phyloP scores from a whole-genome alignment of 2,329 filamentous ascomycete genomes.

The Penicillium occitanis region DNA sequence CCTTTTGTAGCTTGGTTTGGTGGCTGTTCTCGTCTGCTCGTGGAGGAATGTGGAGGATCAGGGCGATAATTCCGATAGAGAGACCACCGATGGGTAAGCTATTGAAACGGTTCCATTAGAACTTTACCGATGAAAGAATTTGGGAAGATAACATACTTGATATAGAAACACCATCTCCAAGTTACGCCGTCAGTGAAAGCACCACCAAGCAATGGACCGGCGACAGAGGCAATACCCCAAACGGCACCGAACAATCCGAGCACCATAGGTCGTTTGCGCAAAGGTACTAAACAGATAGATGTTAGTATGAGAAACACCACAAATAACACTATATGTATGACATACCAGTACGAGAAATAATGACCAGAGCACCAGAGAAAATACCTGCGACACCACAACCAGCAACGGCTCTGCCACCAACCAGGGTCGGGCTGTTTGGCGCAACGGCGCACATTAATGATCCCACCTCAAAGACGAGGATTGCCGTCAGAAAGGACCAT shows the following conservation, averaged over 20 bases:
- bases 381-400: constrained; percentile 38
- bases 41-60: constrained; percentile 1
- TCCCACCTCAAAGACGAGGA: constrained; percentile 46
- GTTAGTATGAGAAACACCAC: background rate
- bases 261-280: constrained; percentile 17
- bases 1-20: background rate
- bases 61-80: constrained; percentile 25
- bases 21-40: background rate
- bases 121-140: background rate
- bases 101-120: background rate
- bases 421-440: constrained; percentile 34
- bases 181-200: constrained; percentile 47
- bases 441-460: constrained; percentile 42
- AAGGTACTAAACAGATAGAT: background rate
- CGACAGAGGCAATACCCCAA: constrained; percentile 51
- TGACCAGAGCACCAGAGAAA: constrained; percentile 29
- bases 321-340: background rate
- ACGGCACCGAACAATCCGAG: constrained; percentile 52
- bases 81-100: constrained; percentile 33
- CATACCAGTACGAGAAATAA: constrained; percentile 26
- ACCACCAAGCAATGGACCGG: constrained; percentile 51
- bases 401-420: constrained; percentile 40
- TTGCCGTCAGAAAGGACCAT: constrained; percentile 41
- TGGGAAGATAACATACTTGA: constrained; percentile 46
- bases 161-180: constrained; percentile 49